Evolutionary conservation across 176 grass and related monocot genomes (phyloP), one percentile per base, ranked within the genome.

Genomic region (Oryza meyeriana): DNA sequence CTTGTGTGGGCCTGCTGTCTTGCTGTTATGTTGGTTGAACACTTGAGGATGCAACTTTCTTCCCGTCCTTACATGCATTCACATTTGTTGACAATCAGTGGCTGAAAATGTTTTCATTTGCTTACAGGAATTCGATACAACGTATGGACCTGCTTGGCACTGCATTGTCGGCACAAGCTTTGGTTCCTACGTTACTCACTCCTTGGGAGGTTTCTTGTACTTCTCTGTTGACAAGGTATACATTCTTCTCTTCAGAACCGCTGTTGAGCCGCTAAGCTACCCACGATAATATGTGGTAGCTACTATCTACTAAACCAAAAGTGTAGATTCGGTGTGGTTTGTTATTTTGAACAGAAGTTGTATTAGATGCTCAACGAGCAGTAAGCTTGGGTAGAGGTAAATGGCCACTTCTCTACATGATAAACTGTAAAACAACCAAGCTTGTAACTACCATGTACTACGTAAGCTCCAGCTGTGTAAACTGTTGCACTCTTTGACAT

Each of bases 161-260:
- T 94, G 91, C 85, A 94, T 94, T 30, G 91, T 94, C 24, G 91
- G 91, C 72, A 90, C 83, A 80, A 94, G 88, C 78, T 94, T 94
- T 40, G 88, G 91, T 28, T 90, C 91, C 16, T 94, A 88, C 4
- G 91, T 94, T 17, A 94, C 91, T 57, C 91, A 90, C 78, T 88
- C 91, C 44, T 28, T 88, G 66, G 91, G 85, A 36, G 91, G 91
- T 17, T 92, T 89, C 90, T 28, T 92, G 87, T 92, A 92, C 55
- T 92, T 92, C 79, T 89, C 90, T 18, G 33, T 92, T 16, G 86
- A 92, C 84, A 92, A 92, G 75, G 79, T 47, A 25, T 86, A 92
- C 75, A 84, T 92, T 66, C 86, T 92, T 80, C 90, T 89, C 52
- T 92, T 92, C 75, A 79, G 87, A 82, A 92, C 87, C 1, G 83